These are phyloP conservation scores for Lactarius akahatsu DNA, from an alignment of 768 basidiomycete species.

Conservation along the genomic window DNA sequence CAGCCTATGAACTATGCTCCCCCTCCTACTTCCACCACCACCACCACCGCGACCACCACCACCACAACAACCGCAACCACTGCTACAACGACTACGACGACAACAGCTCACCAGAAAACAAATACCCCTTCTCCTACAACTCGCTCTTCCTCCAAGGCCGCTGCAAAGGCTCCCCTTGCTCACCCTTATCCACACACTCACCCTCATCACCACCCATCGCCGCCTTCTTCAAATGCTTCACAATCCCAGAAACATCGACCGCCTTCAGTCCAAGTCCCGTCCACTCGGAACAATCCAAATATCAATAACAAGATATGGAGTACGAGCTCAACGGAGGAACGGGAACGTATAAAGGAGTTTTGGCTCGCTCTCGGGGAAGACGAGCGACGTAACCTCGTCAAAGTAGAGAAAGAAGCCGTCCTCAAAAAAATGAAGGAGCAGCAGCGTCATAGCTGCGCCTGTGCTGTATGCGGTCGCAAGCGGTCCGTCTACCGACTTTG, in stretches of 20 bases:
- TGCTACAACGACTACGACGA: neutral
- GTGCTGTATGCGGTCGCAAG: slow-evolving; percentile 96
- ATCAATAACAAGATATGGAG: slow-evolving; percentile 87
- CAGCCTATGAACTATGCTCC: slow-evolving; percentile 80
- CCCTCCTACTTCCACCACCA: slow-evolving; percentile 36
- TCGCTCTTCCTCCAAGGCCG: slow-evolving; percentile 38
- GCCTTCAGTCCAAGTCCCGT: slow-evolving; percentile 33
- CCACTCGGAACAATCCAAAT: slow-evolving; percentile 23
- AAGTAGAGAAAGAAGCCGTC: slow-evolving; percentile 97
- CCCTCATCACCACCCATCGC: slow-evolving; percentile 56
- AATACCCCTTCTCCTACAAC: slow-evolving; percentile 36
- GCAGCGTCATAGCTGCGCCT: slow-evolving; percentile 93
- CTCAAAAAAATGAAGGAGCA: slow-evolving; percentile 99
- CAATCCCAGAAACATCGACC: slow-evolving; percentile 41
- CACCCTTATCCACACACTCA: slow-evolving; percentile 53
- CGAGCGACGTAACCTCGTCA: slow-evolving; percentile 88
- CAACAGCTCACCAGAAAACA: slow-evolving; percentile 22
- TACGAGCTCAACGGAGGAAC: slow-evolving; percentile 87
- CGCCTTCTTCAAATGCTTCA: slow-evolving; percentile 44
- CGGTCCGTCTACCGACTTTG: slow-evolving; percentile 58
- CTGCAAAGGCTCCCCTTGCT: slow-evolving; percentile 57
- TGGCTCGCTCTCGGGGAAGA: slow-evolving; percentile 93
- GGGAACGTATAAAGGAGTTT: slow-evolving; percentile 97
- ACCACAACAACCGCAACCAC: slow-evolving; percentile 9
- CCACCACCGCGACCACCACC: slow-evolving; percentile 37